A percentile compares a stretch with the other conserved stretches of the same genome.
Conservation (phyloP, 164 flowering plant species). For the Akebia trifoliata region DNA sequence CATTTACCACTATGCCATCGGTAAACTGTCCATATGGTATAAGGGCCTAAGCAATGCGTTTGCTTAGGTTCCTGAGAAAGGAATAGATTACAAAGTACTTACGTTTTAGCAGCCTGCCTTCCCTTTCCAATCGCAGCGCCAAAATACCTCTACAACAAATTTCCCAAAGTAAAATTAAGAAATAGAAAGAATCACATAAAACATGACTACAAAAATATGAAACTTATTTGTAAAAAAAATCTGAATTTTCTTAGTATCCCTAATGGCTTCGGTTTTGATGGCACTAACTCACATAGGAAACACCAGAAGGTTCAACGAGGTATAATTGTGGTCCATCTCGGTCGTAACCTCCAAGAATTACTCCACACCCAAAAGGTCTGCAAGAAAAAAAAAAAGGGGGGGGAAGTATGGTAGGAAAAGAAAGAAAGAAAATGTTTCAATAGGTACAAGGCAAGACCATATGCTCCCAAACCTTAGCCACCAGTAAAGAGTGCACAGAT, state of each 20-base stretch:
- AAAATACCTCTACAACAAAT: slow-evolving; percentile 59
- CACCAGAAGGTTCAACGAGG: slow-evolving; percentile 95
- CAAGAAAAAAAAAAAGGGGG: slow-evolving; percentile 11
- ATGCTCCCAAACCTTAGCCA: slow-evolving; percentile 75
- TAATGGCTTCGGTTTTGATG: background rate
- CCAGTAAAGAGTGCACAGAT: slow-evolving; percentile 94
- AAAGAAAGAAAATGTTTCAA: background rate
- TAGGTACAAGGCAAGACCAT: background rate
- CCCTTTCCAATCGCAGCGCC: slow-evolving; percentile 98
- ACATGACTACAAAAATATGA: background rate
- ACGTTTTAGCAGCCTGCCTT: slow-evolving; percentile 95
- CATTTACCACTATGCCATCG: too few species aligned
- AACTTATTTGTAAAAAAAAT: too few species aligned
- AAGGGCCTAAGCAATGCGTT: too few species aligned
- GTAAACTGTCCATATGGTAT: too few species aligned
- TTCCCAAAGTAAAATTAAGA: background rate
- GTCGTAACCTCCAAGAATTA: slow-evolving; percentile 96
- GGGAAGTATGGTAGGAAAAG: too few species aligned
- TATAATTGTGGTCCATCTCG: slow-evolving; percentile 94
- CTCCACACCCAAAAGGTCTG: slow-evolving; percentile 97
- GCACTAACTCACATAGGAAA: slow-evolving; percentile 73
- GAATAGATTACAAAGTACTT: slow-evolving; percentile 24
- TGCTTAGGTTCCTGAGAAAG: background rate
- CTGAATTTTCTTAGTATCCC: too few species aligned
- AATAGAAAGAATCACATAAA: background rate